Base-by-base conservation (phyloP, 257 asterid species). In the Primulina tabacum region DNA sequence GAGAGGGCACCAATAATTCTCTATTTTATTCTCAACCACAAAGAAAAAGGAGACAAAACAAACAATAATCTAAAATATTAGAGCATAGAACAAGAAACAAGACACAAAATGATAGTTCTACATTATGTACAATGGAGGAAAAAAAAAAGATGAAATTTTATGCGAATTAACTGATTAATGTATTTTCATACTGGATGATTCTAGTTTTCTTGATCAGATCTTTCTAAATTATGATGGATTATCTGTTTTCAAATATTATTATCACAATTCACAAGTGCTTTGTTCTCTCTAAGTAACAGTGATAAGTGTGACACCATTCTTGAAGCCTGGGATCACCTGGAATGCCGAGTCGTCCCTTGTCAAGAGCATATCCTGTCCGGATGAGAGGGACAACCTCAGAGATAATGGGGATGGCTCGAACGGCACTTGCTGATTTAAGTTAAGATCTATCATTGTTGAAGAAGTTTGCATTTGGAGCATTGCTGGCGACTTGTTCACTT, bases 321-420 rank as follows among this genome's bases (percentile, higher is more conserved):
- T 78, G 76, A 82, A 80, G 65, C 81, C 72, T 53, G 85, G 57
- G 56, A 70, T 71, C 67, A 52, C 72, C 67, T 68, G 79, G 76
- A 73, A 80, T 62, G 70, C 69, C 0, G 90, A 55, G 59, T 50
- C 5, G 57, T 74, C 78, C 75, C 79, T 78, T 20, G 69, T 65
- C 14, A 85, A 72, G 60, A 90, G 59, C 72, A 80, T 95, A 71
- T 66, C 79, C 50, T 77, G 81, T 21, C 82, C 89, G 2, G 81
- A 80, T 20, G 94, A 85, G 43, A 92, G 80, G 4, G 97, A 84
- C 28, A 92, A 76, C 76, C 84, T 76, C 90, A 88, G 61, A 17
- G 97, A 89, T 64, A 89, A 21, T 0, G 79, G 75, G 4, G 84
- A 52, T 33, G 86, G 80, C 75, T 84, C 96, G 10, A 64, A 4